A percentile compares a stretch with the other conserved stretches of the same genome.
Conservation (phyloP, 805 yeast species). For the Candida nanaspora region DNA sequence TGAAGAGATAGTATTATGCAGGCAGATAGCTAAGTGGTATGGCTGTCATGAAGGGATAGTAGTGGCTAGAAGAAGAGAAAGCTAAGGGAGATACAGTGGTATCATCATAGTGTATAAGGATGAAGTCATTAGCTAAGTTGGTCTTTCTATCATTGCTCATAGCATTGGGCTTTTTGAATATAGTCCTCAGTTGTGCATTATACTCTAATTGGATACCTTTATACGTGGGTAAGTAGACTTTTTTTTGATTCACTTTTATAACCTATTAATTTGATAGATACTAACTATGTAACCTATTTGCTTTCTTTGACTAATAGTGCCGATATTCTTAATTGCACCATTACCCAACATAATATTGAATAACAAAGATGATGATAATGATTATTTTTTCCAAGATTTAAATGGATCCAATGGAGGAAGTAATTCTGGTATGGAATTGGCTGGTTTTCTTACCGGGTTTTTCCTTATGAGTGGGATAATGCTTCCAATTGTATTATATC, state of each 20-base stretch:
- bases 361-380: slow-evolving; percentile 22
- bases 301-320: too few species aligned
- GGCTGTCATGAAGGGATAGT: too few species aligned
- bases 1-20: too few species aligned
- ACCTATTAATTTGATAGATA: too few species aligned
- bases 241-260: slow-evolving; percentile 1
- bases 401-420: slow-evolving; percentile 12
- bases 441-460: slow-evolving; percentile 26
- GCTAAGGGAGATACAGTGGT: too few species aligned
- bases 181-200: slow-evolving; percentile 80
- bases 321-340: slow-evolving; percentile 27
- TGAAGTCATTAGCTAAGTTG: slow-evolving; percentile 59
- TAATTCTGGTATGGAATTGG: slow-evolving; percentile 13
- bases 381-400: slow-evolving; percentile 20
- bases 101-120: too few species aligned
- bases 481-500: slow-evolving; percentile 25
- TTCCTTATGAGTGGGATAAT: slow-evolving; percentile 26
- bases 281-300: too few species aligned
- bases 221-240: slow-evolving; percentile 45
- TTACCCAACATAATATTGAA: slow-evolving; percentile 25
- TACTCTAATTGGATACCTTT: slow-evolving; percentile 89
- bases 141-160: slow-evolving; percentile 67
- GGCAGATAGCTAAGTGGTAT: too few species aligned
- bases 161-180: slow-evolving; percentile 84
- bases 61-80: too few species aligned